A percentile compares a stretch with the other conserved stretches of the same genome.
phyloP scores from a whole-genome alignment of 2,329 filamentous ascomycete species.

The Alternaria arbusti region DNA sequence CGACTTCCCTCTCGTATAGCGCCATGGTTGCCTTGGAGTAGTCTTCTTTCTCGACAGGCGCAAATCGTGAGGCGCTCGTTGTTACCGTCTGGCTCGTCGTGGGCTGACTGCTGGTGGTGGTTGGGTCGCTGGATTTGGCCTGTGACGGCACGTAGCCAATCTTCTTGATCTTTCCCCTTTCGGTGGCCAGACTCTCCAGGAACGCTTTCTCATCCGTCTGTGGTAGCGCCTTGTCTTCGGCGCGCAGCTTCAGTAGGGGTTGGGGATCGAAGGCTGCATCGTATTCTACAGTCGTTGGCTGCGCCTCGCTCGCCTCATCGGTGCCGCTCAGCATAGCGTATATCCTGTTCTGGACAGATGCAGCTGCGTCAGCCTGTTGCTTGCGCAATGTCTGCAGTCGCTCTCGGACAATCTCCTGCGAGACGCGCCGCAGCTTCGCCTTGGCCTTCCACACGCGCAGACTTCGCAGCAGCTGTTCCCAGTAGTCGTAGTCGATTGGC shows the following conservation, averaged over 20 bases:
- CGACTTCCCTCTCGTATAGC: conserved; percentile 90
- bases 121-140: conserved; percentile 47
- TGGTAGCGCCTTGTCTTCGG: conserved; percentile 68
- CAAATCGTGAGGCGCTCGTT: conserved; percentile 71
- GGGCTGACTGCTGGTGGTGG: conserved; percentile 31
- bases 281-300: conserved; percentile 31
- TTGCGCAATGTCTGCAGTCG: conserved; percentile 70
- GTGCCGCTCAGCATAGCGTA: conserved; percentile 50
- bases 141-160: conserved; percentile 71
- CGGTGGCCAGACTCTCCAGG: conserved; percentile 61
- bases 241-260: conserved; percentile 66
- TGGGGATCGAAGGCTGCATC: conserved; percentile 66
- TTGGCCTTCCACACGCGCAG: conserved; percentile 91
- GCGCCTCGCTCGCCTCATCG: conserved; percentile 2
- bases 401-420: conserved; percentile 74
- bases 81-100: conserved; percentile 53
- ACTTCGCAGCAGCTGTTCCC: conserved; percentile 88
- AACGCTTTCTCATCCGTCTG: conserved; percentile 66
- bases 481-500: conserved; percentile 95
- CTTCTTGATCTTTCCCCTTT: conserved; percentile 67
- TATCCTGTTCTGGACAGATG: conserved; percentile 60
- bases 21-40: conserved; percentile 87
- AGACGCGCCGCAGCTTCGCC: conserved; percentile 80
- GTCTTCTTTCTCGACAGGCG: conserved; percentile 73
- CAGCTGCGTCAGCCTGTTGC: conserved; percentile 72